phyloP scores from a whole-genome alignment of 208 protist species.

The Leishmania turanica region DNA sequence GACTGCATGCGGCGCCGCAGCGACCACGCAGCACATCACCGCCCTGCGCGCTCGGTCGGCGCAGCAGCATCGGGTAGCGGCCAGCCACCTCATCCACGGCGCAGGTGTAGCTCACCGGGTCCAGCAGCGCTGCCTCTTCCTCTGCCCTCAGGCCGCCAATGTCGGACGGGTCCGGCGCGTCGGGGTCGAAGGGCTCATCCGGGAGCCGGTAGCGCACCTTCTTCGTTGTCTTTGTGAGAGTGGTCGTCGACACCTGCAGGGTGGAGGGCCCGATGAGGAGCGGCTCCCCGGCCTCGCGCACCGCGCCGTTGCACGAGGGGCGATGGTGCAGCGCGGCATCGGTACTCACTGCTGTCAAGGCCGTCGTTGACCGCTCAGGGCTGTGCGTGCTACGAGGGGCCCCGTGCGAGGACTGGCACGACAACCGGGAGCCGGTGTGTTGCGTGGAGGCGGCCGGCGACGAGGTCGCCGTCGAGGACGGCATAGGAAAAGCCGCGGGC shows the following conservation, averaged over 20 bases:
- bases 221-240: slow-evolving; percentile 51
- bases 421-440: neutral
- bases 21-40: slow-evolving; percentile 14
- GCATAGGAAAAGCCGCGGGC: too few relatives aligned
- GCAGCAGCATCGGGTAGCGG: slow-evolving; percentile 36
- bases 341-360: neutral
- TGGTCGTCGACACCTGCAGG: slow-evolving; percentile 57
- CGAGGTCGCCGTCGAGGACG: slow-evolving; percentile 1
- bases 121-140: slow-evolving; percentile 45
- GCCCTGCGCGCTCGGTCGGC: slow-evolving; percentile 20
- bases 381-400: neutral
- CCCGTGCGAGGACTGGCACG: neutral
- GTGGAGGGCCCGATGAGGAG: slow-evolving; percentile 11
- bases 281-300: slow-evolving; percentile 6
- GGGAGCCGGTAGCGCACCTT: slow-evolving; percentile 60
- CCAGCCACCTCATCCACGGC: slow-evolving; percentile 22
- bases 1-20: neutral
- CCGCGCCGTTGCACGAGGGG: slow-evolving; percentile 5
- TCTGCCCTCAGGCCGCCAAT: slow-evolving; percentile 24
- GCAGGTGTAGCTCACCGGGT: slow-evolving; percentile 42
- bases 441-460: neutral
- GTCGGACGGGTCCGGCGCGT: slow-evolving; percentile 41
- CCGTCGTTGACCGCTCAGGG: neutral
- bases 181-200: slow-evolving; percentile 37
- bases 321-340: slow-evolving; percentile 13